Evolutionary conservation across 257 asterid genomes (phyloP), one percentile per base, ranked within the genome.

Genomic region (Capsicum pubescens): DNA sequence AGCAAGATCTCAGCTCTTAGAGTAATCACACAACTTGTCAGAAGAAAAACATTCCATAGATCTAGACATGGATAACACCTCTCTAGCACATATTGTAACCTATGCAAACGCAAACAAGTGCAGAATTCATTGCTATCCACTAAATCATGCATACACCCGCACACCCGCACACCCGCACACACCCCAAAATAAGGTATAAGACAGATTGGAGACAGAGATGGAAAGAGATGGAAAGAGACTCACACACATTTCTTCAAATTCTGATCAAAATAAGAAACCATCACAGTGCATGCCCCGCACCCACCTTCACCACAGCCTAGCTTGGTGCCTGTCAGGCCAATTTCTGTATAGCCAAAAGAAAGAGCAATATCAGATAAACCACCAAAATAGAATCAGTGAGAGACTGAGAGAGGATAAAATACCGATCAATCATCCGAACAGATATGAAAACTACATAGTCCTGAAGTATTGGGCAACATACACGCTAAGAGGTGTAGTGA

Each of bases 251-350:
- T 93, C 94, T 88, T 91, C 69, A 82, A 83, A 83, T 81, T 92
- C 60, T 81, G 97, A 86, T 96, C 98, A 84, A 91, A 87, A 91
- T 89, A 92, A 87, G 99, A 96, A 83, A 96, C 85, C 99, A 96
- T 94, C 79, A 96, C 99, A 56, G 99, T 96, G 92, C 99, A 96
- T 21, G 99, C 99, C 84, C 99, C 99, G 80, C 99, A 96, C 48
- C 99, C 99, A 87, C 99, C 99, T 91, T 96, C 99, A 57, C 99
- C 99, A 57, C 99, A 96, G 19, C 99, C 99, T 85, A 96, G 97
- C 91, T 96, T 96, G 36, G 99, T 93, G 84, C 99, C 99, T 26
- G 99, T 93, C 87, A 96, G 90, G 85, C 98, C 99, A 44, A 88
- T 85, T 85, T 90, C 99, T 96, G 90, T 11, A 67, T 3, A 36